A percentile compares a stretch with the other conserved stretches of the same genome.
Conservation (phyloP, 306 rosid genomes). For the Hippophae tibetana region DNA sequence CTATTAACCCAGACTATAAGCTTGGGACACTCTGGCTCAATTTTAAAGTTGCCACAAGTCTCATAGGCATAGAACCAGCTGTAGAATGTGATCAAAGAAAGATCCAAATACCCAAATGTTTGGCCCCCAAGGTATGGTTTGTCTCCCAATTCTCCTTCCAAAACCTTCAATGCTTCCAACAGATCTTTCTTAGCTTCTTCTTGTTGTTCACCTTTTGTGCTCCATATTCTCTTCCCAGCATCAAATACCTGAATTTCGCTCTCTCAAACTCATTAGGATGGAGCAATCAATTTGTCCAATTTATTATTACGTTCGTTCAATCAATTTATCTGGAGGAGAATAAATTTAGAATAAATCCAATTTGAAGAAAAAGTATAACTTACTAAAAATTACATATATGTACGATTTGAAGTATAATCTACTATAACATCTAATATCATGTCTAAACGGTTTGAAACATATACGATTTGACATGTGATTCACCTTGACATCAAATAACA, state of each 20-base stretch:
- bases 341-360: no score
- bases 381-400: no score
- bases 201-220: background rate
- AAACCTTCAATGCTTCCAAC: background rate
- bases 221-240: background rate
- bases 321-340: no score
- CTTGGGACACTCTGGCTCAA: conserved; percentile 3
- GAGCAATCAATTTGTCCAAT: no score
- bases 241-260: background rate
- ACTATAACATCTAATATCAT: no score
- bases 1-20: background rate
- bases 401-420: no score
- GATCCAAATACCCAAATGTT: background rate
- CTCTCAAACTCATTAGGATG: no score
- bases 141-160: conserved; percentile 9
- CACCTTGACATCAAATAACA: no score
- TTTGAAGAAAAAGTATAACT: no score
- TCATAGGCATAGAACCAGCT: background rate
- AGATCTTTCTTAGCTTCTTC: background rate
- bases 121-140: background rate
- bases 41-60: background rate
- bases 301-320: no score
- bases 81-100: background rate
- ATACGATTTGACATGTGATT: no score
- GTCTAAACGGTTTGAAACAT: no score